Evolutionary conservation across 2,329 filamentous ascomycete species (phyloP).

Genomic region (Pseudohalonectria lignicola): DNA sequence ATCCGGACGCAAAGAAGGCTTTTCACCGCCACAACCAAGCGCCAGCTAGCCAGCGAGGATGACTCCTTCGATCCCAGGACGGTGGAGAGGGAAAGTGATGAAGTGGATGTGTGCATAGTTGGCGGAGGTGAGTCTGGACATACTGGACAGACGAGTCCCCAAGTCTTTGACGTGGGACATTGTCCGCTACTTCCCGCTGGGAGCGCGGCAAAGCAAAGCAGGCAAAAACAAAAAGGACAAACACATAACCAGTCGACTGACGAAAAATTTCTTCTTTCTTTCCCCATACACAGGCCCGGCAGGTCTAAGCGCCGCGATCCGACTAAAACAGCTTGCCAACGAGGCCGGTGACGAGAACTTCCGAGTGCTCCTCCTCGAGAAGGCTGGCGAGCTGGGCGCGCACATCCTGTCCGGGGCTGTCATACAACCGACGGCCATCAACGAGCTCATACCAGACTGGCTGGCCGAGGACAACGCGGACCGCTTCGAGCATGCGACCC

Average conservation of each 20-base stretch:
- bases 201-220: too few species aligned
- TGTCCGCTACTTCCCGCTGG: too few species aligned
- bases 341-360: conserved; percentile 95
- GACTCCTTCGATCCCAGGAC: conserved; percentile 53
- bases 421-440: conserved; percentile 76
- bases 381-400: conserved; percentile 87
- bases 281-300: conserved; percentile 79
- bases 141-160: neutral
- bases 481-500: conserved; percentile 78
- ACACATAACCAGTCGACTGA: neutral
- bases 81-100: conserved; percentile 78
- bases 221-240: neutral
- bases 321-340: conserved; percentile 89
- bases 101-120: conserved; percentile 95
- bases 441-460: conserved; percentile 92
- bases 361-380: conserved; percentile 83
- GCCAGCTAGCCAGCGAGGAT: conserved; percentile 22
- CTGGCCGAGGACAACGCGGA: conserved; percentile 77
- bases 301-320: conserved; percentile 84
- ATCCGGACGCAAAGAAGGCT: conserved; percentile 6
- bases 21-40: conserved; percentile 14
- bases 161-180: too few species aligned
- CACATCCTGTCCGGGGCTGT: conserved; percentile 96
- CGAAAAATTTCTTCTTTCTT: too few species aligned
- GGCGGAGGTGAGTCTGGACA: conserved; percentile 54